phyloP scores from a whole-genome alignment of 176 grass and related monocot species.

The Dactylis glomerata region DNA sequence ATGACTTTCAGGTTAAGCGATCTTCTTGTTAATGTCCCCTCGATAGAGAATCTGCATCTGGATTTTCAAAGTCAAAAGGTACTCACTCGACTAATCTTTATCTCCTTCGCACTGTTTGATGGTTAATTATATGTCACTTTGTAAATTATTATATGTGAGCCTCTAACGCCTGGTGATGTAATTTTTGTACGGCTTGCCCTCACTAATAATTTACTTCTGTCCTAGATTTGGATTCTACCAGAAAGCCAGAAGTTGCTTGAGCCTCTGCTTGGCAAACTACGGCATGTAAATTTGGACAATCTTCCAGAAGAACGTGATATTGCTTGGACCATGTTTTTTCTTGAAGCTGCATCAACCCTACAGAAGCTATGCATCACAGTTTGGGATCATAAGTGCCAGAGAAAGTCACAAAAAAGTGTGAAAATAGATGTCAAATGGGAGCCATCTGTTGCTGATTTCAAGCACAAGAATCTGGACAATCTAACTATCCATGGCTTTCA shows the following conservation, averaged over 20 bases:
- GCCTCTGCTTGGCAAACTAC: background rate
- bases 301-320: background rate
- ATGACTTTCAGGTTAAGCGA: background rate
- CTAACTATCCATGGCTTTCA: background rate
- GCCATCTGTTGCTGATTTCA: background rate
- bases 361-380: background rate
- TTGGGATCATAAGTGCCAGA: background rate
- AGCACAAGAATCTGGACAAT: background rate
- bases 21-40: background rate
- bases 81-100: background rate
- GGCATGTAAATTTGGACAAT: background rate
- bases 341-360: background rate
- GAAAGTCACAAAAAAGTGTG: background rate
- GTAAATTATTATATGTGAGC: too few relatives aligned
- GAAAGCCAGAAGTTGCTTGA: background rate
- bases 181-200: background rate
- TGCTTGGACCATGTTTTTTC: background rate
- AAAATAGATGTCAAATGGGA: background rate
- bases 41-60: background rate
- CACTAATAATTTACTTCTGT: rapidly evolving
- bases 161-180: too few relatives aligned
- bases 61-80: background rate
- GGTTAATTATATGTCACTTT: background rate
- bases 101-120: background rate
- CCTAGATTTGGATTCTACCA: background rate